A percentile compares a stretch with the other conserved stretches of the same genome.
Conservation (phyloP, 306 rosid genomes). For the Lathyrus oleraceus region DNA sequence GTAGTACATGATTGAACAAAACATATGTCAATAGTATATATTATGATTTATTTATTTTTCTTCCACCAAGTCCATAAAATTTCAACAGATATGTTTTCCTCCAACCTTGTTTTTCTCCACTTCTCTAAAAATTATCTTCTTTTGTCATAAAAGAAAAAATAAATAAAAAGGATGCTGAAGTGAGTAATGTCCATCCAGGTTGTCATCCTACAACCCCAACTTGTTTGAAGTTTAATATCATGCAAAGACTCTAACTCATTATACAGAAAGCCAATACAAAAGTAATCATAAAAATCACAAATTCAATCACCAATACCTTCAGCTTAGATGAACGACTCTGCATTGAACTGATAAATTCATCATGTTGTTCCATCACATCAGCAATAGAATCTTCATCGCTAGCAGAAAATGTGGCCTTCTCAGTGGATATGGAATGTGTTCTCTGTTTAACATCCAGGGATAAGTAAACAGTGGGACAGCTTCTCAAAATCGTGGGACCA, state of each 20-base stretch:
- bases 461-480: neutral
- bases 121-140: neutral
- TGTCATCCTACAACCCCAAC: conserved; percentile 19
- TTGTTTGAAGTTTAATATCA: conserved; percentile 22
- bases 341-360: conserved; percentile 82
- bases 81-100: conserved; percentile 11
- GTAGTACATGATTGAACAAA: neutral
- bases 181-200: conserved; percentile 10
- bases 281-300: conserved; percentile 17
- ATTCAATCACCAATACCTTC: conserved; percentile 58
- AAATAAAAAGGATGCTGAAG: neutral
- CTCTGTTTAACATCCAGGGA: conserved; percentile 62
- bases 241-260: conserved; percentile 27
- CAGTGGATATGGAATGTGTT: conserved; percentile 62
- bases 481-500: neutral
- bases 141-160: neutral
- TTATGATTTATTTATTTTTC: conserved; percentile 17
- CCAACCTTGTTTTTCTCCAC: conserved; percentile 7
- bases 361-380: conserved; percentile 78
- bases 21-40: neutral
- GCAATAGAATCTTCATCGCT: conserved; percentile 86
- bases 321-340: conserved; percentile 88
- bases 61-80: conserved; percentile 3
- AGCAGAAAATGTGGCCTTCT: conserved; percentile 74
- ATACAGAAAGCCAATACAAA: conserved; percentile 20